Conservation (phyloP, 352 stramenopile species). For the Globisporangium abappressorium region DNA sequence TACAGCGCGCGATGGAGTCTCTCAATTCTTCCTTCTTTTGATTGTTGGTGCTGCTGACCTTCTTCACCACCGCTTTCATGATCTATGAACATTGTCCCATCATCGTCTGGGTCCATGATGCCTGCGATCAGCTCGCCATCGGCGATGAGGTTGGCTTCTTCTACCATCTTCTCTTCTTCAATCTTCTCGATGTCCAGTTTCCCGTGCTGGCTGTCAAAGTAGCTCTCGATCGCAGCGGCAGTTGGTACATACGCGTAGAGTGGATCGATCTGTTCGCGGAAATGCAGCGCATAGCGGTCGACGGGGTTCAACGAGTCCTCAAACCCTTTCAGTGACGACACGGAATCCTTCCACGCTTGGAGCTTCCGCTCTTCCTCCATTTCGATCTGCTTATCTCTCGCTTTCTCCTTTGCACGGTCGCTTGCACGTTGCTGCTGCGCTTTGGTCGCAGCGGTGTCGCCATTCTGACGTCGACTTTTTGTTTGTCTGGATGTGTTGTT, state of each 20-base stretch:
- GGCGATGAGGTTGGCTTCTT: constrained; percentile 55
- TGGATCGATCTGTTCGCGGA: constrained; percentile 91
- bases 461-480: constrained; percentile 7
- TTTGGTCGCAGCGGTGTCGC: constrained; percentile 3
- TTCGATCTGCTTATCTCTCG: constrained; percentile 84
- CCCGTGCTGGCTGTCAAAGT: constrained; percentile 20
- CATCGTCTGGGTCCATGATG: constrained; percentile 25
- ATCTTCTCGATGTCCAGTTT: constrained; percentile 60
- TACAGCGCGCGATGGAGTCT: constrained; percentile 51
- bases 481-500: constrained; percentile 14
- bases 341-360: constrained; percentile 83
- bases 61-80: constrained; percentile 11
- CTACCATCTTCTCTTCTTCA: constrained; percentile 57
- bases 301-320: constrained; percentile 91
- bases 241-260: constrained; percentile 78
- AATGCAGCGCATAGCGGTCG: constrained; percentile 92
- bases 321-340: constrained; percentile 81
- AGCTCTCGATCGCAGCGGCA: constrained; percentile 61
- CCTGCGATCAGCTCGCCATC: constrained; percentile 72
- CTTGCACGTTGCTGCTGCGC: constrained; percentile 31
- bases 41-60: background rate
- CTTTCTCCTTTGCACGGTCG: constrained; percentile 58
- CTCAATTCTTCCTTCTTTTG: background rate
- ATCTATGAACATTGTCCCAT: background rate
- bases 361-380: constrained; percentile 92